Conservation (phyloP, 495 filamentous ascomycete genomes). For the Aeminium ludgeri region DNA sequence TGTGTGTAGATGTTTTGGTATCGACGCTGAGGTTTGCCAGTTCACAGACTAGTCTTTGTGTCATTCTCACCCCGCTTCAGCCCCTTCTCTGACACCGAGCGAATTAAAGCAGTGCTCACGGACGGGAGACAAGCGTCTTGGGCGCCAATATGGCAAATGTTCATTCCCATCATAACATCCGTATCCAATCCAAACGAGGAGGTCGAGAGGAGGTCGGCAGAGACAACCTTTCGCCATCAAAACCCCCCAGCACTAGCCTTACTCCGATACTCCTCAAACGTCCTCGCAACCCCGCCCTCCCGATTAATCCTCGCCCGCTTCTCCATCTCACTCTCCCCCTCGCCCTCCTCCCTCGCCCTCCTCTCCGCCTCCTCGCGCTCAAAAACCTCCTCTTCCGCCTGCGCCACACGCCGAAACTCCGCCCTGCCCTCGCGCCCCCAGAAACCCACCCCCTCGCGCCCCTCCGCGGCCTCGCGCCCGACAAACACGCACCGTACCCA, state of each 20-base stretch:
- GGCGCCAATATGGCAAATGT: too few species aligned
- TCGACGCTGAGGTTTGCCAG: too few species aligned
- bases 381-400: constrained; percentile 47
- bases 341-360: constrained; percentile 18
- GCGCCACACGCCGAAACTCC: constrained; percentile 23
- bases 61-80: too few species aligned
- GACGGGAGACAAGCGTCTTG: too few species aligned
- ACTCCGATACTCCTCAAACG: constrained; percentile 40
- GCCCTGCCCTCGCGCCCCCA: constrained; percentile 35
- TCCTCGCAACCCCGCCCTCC: constrained; percentile 20
- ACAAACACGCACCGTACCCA: constrained; percentile 44
- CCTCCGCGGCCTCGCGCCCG: constrained; percentile 26
- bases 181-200: too few species aligned
- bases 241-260: constrained; percentile 19
- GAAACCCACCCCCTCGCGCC: constrained; percentile 40
- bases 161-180: too few species aligned
- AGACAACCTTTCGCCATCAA: too few species aligned
- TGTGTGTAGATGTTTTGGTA: too few species aligned
- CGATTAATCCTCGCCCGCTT: constrained; percentile 5
- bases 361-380: constrained; percentile 28
- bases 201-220: too few species aligned
- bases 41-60: too few species aligned
- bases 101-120: too few species aligned
- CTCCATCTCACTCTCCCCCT: constrained; percentile 13
- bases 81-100: too few species aligned